These are phyloP conservation scores for Mesembryanthemum crystallinum DNA, from an alignment of 148 eudicot genomes.

Conservation along the genomic window DNA sequence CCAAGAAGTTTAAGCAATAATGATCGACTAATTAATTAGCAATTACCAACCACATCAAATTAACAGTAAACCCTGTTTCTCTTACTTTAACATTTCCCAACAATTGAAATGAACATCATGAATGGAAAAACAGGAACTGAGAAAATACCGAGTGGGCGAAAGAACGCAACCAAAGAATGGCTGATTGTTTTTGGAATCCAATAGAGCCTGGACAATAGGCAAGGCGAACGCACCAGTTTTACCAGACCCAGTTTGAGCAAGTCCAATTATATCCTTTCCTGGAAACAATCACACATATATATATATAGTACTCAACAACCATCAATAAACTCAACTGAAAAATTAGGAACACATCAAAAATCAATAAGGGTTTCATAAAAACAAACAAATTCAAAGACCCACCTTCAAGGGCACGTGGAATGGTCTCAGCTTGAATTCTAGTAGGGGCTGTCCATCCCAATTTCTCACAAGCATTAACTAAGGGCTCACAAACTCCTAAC, in stretches of 20 bases:
- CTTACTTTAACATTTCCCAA: too few species aligned
- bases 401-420: slow-evolving; percentile 81
- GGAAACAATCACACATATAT: not conserved
- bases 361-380: not conserved
- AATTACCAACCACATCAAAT: too few species aligned
- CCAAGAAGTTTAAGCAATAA: too few species aligned
- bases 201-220: slow-evolving; percentile 74
- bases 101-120: not conserved
- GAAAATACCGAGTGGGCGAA: slow-evolving; percentile 67
- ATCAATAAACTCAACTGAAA: not conserved
- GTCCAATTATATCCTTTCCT: slow-evolving; percentile 92
- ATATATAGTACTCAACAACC: not conserved
- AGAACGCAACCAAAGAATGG: slow-evolving; percentile 85
- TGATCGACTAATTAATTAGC: too few species aligned
- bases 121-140: not conserved
- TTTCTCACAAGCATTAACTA: slow-evolving; percentile 64
- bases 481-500: slow-evolving; percentile 57
- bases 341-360: not conserved
- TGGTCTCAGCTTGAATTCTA: slow-evolving; percentile 69
- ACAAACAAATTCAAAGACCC: not conserved
- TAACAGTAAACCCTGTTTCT: too few species aligned
- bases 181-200: slow-evolving; percentile 40
- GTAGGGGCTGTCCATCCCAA: slow-evolving; percentile 71
- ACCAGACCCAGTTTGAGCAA: slow-evolving; percentile 97
- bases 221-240: slow-evolving; percentile 96